Conservation (phyloP, 306 rosid species). For the Biancaea sappan region DNA sequence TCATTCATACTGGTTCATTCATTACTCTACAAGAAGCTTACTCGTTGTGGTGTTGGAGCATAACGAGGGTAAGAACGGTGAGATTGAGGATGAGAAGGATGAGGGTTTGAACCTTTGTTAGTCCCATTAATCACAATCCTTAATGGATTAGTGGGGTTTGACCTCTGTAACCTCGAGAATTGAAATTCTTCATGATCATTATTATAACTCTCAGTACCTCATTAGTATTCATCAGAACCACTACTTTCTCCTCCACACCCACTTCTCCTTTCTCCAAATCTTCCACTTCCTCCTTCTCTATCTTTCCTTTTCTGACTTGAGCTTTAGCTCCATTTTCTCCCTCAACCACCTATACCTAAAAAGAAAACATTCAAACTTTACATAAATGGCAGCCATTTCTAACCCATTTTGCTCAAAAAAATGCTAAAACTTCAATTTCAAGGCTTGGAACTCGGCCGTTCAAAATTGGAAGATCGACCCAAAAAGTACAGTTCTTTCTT, state of each 20-base stretch:
- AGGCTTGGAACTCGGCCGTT: no score
- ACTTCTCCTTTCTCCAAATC: conserved; percentile 54
- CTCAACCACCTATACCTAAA: conserved; percentile 57
- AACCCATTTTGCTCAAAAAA: no score
- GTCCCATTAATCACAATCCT: conserved; percentile 69
- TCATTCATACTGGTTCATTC: no score
- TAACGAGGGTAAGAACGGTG: conserved; percentile 67
- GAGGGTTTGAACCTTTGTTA: conserved; percentile 60
- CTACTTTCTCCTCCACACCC: conserved; percentile 43
- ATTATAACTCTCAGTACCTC: not conserved
- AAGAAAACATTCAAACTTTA: conserved; percentile 26
- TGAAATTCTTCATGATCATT: conserved; percentile 51
- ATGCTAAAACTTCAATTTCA: no score
- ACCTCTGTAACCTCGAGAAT: conserved; percentile 56
- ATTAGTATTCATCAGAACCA: conserved; percentile 15
- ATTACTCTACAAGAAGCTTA: conserved; percentile 35
- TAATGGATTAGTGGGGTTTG: conserved; percentile 84
- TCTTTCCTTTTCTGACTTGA: conserved; percentile 38
- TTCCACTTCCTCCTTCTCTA: conserved; percentile 30
- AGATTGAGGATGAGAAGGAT: conserved; percentile 49
- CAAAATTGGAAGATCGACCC: no score
- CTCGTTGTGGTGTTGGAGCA: conserved; percentile 58
- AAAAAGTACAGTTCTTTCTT: no score
- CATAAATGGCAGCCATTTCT: not conserved
- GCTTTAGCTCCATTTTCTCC: conserved; percentile 45